Evolutionary conservation across 2,329 filamentous ascomycete genomes (phyloP), one percentile per base, ranked within the genome.

Genomic region (Diaporthe ilicicola): DNA sequence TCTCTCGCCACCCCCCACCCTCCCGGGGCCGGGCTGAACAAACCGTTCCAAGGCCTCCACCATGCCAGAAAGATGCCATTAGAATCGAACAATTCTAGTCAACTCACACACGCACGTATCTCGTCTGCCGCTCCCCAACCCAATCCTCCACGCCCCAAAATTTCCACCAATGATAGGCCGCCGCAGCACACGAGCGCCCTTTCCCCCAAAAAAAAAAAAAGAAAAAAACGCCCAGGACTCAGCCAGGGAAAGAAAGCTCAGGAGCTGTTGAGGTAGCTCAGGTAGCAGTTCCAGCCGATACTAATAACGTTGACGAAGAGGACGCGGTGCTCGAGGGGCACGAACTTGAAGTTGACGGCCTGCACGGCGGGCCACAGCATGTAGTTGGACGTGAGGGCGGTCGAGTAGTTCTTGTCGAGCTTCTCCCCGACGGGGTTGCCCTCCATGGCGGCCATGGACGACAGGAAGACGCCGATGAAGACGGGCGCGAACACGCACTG

Each of bases 341-440:
- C 89, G 74, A 96, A 88, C 77, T 92, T 92, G 84, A 98, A 98
- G 85, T 98, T 98, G 78, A 92, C 86, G 67, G 92, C 85, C 84
- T 98, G 95, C 69, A 97, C 94, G 74, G 86, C 85, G 4, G 95
- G 95, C 95, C 95, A 98, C 69, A 98, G 82, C 84, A 94, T 88
- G 87, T 94, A 94, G 84, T 97, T 98, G 80, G 93, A 92, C 80
- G 88, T 88, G 77, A 97, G 88, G 39, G 93, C 93, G 15, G 88
- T 86, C 75, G 83, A 81, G 83, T 94, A 98, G 72, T 88, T 92
- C 77, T 87, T 90, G 72, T 89, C 82, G 69, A 96, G 85, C 83
- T 95, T 95, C 77, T 94, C 89, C 76, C 84, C 71, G 34, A 85
- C 82, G 70, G 81, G 82, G 39, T 78, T 78, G 32, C 94, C 93